phyloP scores from a whole-genome alignment of 768 basidiomycete genomes.

The Nevesoporus exiguus region DNA sequence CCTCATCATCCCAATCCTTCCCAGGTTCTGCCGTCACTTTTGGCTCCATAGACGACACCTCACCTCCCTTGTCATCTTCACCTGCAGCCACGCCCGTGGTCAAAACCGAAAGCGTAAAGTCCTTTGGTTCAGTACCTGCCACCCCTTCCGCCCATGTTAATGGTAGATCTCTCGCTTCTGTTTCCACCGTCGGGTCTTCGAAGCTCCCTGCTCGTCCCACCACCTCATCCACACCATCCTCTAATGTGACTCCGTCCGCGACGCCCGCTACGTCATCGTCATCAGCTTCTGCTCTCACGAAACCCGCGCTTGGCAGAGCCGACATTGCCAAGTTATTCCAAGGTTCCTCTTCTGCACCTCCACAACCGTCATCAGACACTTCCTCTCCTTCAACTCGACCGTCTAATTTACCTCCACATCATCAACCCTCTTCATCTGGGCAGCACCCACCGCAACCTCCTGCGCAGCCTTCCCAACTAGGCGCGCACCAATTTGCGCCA shows the following conservation, averaged over 20 bases:
- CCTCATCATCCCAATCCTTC: constrained; percentile 5
- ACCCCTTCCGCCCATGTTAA: constrained; percentile 51
- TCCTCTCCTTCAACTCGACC: constrained; percentile 57
- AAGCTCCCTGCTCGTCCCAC: constrained; percentile 29
- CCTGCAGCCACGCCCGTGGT: constrained; percentile 64
- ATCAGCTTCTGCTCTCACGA: constrained; percentile 32
- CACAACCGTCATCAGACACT: constrained; percentile 50
- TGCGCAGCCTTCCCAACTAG: constrained; percentile 39
- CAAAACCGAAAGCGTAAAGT: constrained; percentile 71
- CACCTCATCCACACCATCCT: constrained; percentile 21
- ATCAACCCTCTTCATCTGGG: constrained; percentile 36
- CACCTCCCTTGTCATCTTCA: constrained; percentile 76
- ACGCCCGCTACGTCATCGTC: constrained; percentile 34
- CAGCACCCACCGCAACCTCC: constrained; percentile 38
- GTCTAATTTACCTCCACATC: constrained; percentile 49
- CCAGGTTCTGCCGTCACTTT: constrained; percentile 74
- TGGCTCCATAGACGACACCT: constrained; percentile 83
- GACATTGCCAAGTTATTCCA: constrained; percentile 44
- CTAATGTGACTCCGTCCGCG: constrained; percentile 31
- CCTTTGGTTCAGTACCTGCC: constrained; percentile 75
- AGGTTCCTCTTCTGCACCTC: constrained; percentile 34
- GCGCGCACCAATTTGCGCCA: constrained; percentile 41
- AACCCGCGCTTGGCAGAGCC: constrained; percentile 32
- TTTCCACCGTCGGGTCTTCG: constrained; percentile 39
- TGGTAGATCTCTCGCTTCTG: constrained; percentile 54